phyloP scores from a whole-genome alignment of 257 asterid species.

The Solanum tacnaense region DNA sequence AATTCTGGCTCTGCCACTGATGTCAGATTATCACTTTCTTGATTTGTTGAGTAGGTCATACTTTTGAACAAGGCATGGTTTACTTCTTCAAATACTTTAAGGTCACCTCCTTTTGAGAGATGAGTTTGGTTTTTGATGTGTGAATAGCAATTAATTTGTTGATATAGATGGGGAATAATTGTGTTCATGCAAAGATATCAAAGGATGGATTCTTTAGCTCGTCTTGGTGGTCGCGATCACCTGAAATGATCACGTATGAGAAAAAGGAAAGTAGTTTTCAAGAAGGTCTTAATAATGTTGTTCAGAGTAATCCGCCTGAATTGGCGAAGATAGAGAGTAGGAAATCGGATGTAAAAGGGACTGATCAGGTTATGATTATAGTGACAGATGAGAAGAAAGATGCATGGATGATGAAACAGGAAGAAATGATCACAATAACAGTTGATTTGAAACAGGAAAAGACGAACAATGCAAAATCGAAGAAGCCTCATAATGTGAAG shows the following conservation, averaged over 20 bases:
- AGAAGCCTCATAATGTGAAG: constrained; percentile 35
- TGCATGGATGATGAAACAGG: constrained; percentile 8
- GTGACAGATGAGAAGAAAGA: constrained; percentile 13
- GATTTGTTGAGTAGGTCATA: not conserved
- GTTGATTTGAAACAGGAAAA: not conserved
- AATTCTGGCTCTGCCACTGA: not conserved
- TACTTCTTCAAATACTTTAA: not conserved
- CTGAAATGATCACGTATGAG: not conserved
- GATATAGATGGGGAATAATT: constrained; percentile 21
- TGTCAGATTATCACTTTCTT: not conserved
- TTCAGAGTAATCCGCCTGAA: constrained; percentile 29
- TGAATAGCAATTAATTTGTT: not conserved
- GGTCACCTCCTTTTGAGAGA: not conserved
- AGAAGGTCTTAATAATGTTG: not conserved
- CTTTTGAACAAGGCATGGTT: not conserved
- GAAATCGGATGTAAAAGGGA: not conserved
- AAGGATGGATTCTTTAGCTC: constrained; percentile 13
- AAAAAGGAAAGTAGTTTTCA: not conserved
- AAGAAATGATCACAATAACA: constrained; percentile 7
- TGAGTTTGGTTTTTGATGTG: not conserved
- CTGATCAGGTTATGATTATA: constrained; percentile 4
- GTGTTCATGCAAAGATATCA: constrained; percentile 11
- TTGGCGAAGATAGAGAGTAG: constrained; percentile 16
- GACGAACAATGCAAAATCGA: constrained; percentile 14
- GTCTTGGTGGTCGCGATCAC: constrained; percentile 7